Base-by-base conservation (phyloP, 73 alveolate genomes). In the Paramecium primaurelia region DNA sequence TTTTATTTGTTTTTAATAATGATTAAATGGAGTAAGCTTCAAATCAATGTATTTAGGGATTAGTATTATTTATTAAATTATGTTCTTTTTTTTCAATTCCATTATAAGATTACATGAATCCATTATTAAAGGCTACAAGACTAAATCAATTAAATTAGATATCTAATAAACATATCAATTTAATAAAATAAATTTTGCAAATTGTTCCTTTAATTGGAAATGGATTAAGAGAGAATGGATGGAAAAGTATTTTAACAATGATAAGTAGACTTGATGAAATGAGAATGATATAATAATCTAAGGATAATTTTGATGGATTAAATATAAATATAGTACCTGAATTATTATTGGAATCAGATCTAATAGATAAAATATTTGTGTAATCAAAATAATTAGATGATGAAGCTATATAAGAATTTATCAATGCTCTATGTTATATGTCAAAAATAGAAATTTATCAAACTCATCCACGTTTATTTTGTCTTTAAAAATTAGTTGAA, bases 401-500 rank as follows among this genome's bases (percentile, higher is more conserved):
- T 26, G 95, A 95, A 26, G 95, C 96, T 2, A 96, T 96, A 59
- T 58, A 86, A 11, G 98, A 95, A 32, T 96, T 96, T 92, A 95
- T 96, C 26, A 51, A 45, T 8, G 80, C 88, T 1, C 93, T 96
- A 6, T 86, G 95, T 68, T 58, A 69, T 20, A 94, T 96, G 32
- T 96, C 98, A 5, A 93, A 90, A 86, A 94, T 86, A 40, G 98
- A 96, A 84, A 93, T 96, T n/a, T 94, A 86, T 68, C 18, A 64
- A 26, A 93, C 93, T 22, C 86, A 94, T 86, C 97, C 97, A 47
- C 38, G 97, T 0, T 83, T 93, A 71, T 96, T 95, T 88, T 77
- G 96, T 38, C 92, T 96, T 10, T 84, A 96, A 86, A 93, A 92
- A 59, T 71, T 96, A 18, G 98, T 96, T 0, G 97, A 96, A 86